A percentile compares a stretch with the other conserved stretches of the same genome.
Evolutionary conservation across 2,329 filamentous ascomycete genomes (phyloP).

Genomic region (Plenodomus lindquistii): DNA sequence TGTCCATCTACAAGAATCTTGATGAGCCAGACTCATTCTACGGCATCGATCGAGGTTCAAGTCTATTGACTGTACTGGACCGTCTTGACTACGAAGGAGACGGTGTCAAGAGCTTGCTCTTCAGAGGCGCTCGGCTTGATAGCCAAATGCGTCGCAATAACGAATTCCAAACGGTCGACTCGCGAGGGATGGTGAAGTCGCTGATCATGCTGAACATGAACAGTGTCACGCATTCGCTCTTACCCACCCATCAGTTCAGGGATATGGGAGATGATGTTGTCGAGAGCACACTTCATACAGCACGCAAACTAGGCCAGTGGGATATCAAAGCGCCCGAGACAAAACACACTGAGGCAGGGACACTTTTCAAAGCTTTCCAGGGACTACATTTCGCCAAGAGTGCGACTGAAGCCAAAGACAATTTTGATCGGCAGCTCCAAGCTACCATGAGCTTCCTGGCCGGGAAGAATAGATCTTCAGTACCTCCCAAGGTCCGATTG

Average conservation of each 20-base stretch:
- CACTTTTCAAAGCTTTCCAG: conserved; percentile 80
- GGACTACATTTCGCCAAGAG: conserved; percentile 70
- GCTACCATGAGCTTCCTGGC: conserved; percentile 48
- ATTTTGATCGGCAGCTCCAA: conserved; percentile 65
- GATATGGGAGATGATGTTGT: conserved; percentile 62
- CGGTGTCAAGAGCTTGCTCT: conserved; percentile 83
- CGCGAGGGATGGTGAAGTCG: conserved; percentile 72
- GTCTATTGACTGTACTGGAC: conserved; percentile 74
- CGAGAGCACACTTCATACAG: conserved; percentile 76
- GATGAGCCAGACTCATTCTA: conserved; percentile 98
- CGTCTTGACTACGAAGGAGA: conserved; percentile 89
- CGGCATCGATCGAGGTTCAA: conserved; percentile 78
- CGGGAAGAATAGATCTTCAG: conserved; percentile 28
- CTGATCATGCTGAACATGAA: conserved; percentile 81
- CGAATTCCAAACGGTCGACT: conserved; percentile 61
- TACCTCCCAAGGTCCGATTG: conserved; percentile 29
- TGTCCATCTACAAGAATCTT: conserved; percentile 86
- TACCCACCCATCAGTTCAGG: conserved; percentile 67
- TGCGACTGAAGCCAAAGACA: conserved; percentile 56
- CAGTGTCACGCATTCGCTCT: conserved; percentile 79
- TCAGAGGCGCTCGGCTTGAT: conserved; percentile 89
- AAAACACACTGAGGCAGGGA: conserved; percentile 66
- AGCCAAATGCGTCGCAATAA: conserved; percentile 72
- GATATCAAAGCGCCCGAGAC: conserved; percentile 75
- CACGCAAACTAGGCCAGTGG: conserved; percentile 86